phyloP scores from a whole-genome alignment of 495 filamentous ascomycete genomes.

The Penicillium parvum region DNA sequence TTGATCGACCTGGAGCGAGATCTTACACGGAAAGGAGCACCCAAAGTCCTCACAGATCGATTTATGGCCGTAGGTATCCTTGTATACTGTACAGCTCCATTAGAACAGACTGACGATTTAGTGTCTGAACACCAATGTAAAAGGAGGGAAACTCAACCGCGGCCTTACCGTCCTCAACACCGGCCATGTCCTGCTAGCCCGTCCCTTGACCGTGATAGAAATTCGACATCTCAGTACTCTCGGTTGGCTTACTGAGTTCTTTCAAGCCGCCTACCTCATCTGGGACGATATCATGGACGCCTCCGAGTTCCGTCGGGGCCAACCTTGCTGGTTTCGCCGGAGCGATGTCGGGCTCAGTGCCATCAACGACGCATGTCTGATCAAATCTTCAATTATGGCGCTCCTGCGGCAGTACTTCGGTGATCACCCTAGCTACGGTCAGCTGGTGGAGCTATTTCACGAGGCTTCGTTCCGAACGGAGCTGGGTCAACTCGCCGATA shows the following conservation, averaged over 20 bases:
- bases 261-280: slow-evolving; percentile 98
- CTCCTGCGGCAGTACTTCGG: slow-evolving; percentile 92
- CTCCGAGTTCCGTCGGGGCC: slow-evolving; percentile 85
- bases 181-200: slow-evolving; percentile 67
- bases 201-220: slow-evolving; percentile 68
- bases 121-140: slow-evolving; percentile 76
- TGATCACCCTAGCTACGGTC: slow-evolving; percentile 75
- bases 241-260: slow-evolving; percentile 95
- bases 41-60: too few relatives aligned
- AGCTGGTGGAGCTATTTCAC: slow-evolving; percentile 93
- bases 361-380: slow-evolving; percentile 97
- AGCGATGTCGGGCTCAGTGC: slow-evolving; percentile 86
- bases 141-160: slow-evolving; percentile 97
- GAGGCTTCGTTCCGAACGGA: slow-evolving; percentile 90
- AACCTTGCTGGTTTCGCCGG: slow-evolving; percentile 92
- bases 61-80: too few relatives aligned
- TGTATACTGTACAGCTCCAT: too few relatives aligned
- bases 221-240: slow-evolving; percentile 79
- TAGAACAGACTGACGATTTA: too few relatives aligned
- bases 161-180: slow-evolving; percentile 97
- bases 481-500: slow-evolving; percentile 87
- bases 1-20: too few relatives aligned
- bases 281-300: slow-evolving; percentile 98
- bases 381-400: slow-evolving; percentile 83
- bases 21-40: too few relatives aligned